A percentile compares a stretch with the other conserved stretches of the same genome.
Conservation (phyloP, 495 filamentous ascomycete species). For the Clavariopsis aquatica region DNA sequence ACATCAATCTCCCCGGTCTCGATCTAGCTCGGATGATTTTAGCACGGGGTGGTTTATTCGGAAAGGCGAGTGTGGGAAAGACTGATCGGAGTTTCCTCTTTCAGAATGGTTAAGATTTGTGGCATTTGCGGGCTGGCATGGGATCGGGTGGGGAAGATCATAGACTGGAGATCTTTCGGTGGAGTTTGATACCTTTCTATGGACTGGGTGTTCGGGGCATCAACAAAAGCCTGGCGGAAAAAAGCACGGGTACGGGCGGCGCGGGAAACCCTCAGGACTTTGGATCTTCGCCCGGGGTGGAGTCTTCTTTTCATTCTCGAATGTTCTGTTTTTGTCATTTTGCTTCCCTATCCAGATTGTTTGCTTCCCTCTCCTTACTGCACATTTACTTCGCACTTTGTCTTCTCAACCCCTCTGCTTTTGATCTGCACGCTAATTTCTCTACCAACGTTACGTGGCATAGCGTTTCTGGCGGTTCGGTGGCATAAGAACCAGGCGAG, state of each 20-base stretch:
- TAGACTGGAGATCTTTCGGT: conserved; percentile 32
- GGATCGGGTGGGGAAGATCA: conserved; percentile 13
- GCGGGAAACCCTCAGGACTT: conserved; percentile 13
- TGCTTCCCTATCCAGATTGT: conserved; percentile 11
- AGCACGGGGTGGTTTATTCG: conserved; percentile 25
- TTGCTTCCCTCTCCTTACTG: conserved; percentile 8
- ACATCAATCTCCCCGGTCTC: conserved; percentile 17
- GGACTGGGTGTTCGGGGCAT: conserved; percentile 26
- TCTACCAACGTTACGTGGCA: conserved; percentile 15
- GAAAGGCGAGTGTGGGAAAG: conserved; percentile 25
- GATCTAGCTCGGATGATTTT: conserved; percentile 20
- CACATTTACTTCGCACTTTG: conserved; percentile 10
- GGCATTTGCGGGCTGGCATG: conserved; percentile 29
- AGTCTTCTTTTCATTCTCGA: conserved; percentile 5
- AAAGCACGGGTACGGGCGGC: conserved; percentile 26
- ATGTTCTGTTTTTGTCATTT: conserved; percentile 1
- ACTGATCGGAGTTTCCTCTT: conserved; percentile 23
- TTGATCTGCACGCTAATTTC: conserved; percentile 6
- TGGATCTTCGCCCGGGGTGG: conserved; percentile 13
- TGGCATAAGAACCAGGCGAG: conserved; percentile 6
- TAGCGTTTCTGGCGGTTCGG: conserved; percentile 27
- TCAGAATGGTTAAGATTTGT: conserved; percentile 33
- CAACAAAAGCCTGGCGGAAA: conserved; percentile 25
- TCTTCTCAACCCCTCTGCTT: conserved; percentile 8
- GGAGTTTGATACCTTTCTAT: conserved; percentile 33